A percentile compares a stretch with the other conserved stretches of the same genome.
These are phyloP conservation scores for Chalara sp. DNA, from an alignment of 2,329 filamentous ascomycete genomes.

Conservation along the genomic window DNA sequence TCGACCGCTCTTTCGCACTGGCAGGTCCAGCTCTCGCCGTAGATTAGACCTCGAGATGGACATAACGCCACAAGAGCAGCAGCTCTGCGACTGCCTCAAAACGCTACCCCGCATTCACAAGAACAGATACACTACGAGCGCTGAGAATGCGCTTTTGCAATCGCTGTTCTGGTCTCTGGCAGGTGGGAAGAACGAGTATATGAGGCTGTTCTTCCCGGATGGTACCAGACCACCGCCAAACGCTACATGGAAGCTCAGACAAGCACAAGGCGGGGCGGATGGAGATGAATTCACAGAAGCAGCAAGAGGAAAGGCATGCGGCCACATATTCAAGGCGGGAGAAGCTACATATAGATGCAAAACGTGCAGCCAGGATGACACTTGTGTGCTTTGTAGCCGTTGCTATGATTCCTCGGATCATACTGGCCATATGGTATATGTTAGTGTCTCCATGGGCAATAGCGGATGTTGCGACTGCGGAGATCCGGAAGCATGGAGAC, in stretches of 20 bases:
- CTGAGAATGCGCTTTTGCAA: slow-evolving; percentile 65
- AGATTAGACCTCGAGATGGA: slow-evolving; percentile 45
- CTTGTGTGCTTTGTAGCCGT: slow-evolving; percentile 86
- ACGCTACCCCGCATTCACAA: slow-evolving; percentile 66
- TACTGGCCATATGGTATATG: slow-evolving; percentile 83
- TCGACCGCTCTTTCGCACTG: too few relatives aligned
- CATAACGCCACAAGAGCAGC: slow-evolving; percentile 59
- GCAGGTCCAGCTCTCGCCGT: neutral
- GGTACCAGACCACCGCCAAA: slow-evolving; percentile 52
- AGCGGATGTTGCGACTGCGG: slow-evolving; percentile 97
- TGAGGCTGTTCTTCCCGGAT: slow-evolving; percentile 75
- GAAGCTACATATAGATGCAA: slow-evolving; percentile 93
- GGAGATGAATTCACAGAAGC: slow-evolving; percentile 92
- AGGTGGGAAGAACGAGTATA: slow-evolving; percentile 64
- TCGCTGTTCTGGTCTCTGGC: slow-evolving; percentile 85
- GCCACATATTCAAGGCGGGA: slow-evolving; percentile 92
- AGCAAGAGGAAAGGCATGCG: slow-evolving; percentile 87
- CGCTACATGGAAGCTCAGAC: slow-evolving; percentile 66
- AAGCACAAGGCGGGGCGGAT: slow-evolving; percentile 86
- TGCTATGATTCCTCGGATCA: slow-evolving; percentile 97
- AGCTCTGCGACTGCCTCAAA: slow-evolving; percentile 77
- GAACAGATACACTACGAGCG: slow-evolving; percentile 69
- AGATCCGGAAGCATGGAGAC: slow-evolving; percentile 88
- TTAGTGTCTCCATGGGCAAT: slow-evolving; percentile 82
- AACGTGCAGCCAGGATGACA: slow-evolving; percentile 91